Conservation (phyloP, 345 rosid species). For the Eutrema japonicum region DNA sequence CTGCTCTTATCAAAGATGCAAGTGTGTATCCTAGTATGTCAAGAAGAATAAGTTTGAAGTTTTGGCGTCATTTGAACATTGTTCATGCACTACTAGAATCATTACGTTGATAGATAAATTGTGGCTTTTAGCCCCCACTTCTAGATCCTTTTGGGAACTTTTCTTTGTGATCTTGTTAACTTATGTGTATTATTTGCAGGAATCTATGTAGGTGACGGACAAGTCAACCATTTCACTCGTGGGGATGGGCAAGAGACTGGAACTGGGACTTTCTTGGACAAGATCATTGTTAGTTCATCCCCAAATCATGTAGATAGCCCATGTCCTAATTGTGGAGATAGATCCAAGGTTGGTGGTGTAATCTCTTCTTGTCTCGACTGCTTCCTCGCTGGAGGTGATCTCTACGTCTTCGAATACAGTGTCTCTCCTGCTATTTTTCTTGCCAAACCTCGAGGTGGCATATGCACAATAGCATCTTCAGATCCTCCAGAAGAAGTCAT, state of each 20-base stretch:
- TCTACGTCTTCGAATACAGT: slow-evolving; percentile 66
- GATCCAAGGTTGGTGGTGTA: slow-evolving; percentile 60
- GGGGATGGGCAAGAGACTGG: slow-evolving; percentile 80
- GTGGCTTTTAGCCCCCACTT: not conserved
- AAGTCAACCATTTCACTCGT: slow-evolving; percentile 85
- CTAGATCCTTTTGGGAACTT: not conserved
- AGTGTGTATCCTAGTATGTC: not conserved
- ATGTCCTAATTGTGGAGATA: slow-evolving; percentile 68
- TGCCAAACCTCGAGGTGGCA: slow-evolving; percentile 78
- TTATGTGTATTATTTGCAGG: slow-evolving; percentile 48
- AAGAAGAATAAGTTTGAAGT: slow-evolving; percentile 2
- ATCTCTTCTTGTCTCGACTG: slow-evolving; percentile 74
- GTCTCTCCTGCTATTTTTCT: slow-evolving; percentile 60
- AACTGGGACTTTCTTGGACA: slow-evolving; percentile 73
- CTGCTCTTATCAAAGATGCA: slow-evolving; percentile 8
- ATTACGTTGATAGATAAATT: not conserved
- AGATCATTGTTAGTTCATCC: slow-evolving; percentile 61
- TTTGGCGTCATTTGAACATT: not conserved
- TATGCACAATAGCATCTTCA: slow-evolving; percentile 66
- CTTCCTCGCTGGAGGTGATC: slow-evolving; percentile 69
- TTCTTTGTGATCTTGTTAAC: slow-evolving; percentile 1
- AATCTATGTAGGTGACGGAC: slow-evolving; percentile 71
- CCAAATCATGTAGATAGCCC: slow-evolving; percentile 49
- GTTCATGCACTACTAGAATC: not conserved
- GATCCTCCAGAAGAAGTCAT: slow-evolving; percentile 67